These are phyloP conservation scores for Astragalus membranaceus DNA, from an alignment of 306 rosid genomes.

Conservation along the genomic window DNA sequence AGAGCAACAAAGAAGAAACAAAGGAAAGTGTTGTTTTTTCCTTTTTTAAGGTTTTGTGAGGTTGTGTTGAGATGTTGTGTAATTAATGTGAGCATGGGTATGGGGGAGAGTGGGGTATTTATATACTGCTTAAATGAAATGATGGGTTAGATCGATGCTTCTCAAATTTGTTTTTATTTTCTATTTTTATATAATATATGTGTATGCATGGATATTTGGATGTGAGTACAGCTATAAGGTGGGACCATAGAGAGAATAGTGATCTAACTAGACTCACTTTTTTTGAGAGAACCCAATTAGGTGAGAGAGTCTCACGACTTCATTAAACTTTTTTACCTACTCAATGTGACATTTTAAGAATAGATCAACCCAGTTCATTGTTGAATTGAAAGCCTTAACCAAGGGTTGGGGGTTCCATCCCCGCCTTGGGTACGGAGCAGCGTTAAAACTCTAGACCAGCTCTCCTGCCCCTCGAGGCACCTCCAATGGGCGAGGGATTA, in stretches of 20 bases:
- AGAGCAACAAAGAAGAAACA: background rate
- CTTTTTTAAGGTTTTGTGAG: background rate
- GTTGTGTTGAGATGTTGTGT: conserved; percentile 3
- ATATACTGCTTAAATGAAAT: background rate
- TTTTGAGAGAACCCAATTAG: too few species aligned
- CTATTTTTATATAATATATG: background rate
- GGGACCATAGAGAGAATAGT: conserved; percentile 12
- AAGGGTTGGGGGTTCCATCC: too few species aligned
- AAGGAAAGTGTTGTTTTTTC: background rate
- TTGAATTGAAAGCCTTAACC: too few species aligned
- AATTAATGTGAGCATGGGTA: background rate
- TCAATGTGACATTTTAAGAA: too few species aligned
- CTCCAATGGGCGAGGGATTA: too few species aligned
- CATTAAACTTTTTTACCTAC: too few species aligned
- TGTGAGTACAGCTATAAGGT: conserved; percentile 35
- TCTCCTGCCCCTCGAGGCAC: too few species aligned
- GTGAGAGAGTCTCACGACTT: too few species aligned
- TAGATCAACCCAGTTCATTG: too few species aligned
- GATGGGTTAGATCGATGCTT: background rate
- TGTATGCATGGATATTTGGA: conserved; percentile 15
- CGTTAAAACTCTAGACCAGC: too few species aligned
- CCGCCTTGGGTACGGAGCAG: too few species aligned
- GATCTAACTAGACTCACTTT: conserved; percentile 1
- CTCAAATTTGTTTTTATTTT: background rate
- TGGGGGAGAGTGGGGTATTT: conserved; percentile 16